A percentile compares a stretch with the other conserved stretches of the same genome.
These are phyloP conservation scores for Fusarium kyushuense DNA, from an alignment of 2,329 filamentous ascomycete genomes.

Conservation along the genomic window DNA sequence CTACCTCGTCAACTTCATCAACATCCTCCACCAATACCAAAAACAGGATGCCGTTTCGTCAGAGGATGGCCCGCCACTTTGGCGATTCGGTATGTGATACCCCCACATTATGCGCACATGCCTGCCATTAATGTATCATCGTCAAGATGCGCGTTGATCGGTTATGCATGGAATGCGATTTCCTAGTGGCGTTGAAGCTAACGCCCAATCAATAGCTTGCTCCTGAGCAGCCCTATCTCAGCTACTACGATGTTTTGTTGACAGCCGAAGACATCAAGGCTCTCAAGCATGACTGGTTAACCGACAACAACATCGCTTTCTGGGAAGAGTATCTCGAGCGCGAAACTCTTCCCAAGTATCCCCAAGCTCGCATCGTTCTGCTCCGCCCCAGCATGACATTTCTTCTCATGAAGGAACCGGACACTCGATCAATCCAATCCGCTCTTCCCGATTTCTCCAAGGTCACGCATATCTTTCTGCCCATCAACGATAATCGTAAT, in stretches of 20 bases:
- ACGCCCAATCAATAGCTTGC: conserved; percentile 59
- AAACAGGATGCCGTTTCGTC: conserved; percentile 55
- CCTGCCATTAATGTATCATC: conserved; percentile 17
- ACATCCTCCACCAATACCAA: conserved; percentile 35
- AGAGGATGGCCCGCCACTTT: conserved; percentile 61
- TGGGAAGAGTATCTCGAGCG: conserved; percentile 98
- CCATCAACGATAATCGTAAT: conserved; percentile 89
- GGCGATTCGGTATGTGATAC: conserved; percentile 59
- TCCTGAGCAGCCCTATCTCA: conserved; percentile 55
- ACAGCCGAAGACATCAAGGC: conserved; percentile 90
- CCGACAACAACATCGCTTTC: conserved; percentile 96
- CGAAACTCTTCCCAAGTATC: conserved; percentile 83
- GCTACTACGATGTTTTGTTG: conserved; percentile 63
- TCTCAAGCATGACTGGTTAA: conserved; percentile 93
- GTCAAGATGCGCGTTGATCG: conserved; percentile 25
- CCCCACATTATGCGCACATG: conserved; percentile 31
- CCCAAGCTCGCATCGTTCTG: conserved; percentile 87
- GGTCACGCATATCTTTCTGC: conserved; percentile 93
- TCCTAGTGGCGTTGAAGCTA: conserved; percentile 17
- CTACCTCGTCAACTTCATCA: conserved; percentile 23
- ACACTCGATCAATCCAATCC: conserved; percentile 67
- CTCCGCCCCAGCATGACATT: conserved; percentile 94
- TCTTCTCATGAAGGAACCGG: conserved; percentile 81
- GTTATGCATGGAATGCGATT: conserved; percentile 18
- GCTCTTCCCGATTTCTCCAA: conserved; percentile 84